Conservation (phyloP, 805 yeast species). For the Scheffersomyces ergatensis region DNA sequence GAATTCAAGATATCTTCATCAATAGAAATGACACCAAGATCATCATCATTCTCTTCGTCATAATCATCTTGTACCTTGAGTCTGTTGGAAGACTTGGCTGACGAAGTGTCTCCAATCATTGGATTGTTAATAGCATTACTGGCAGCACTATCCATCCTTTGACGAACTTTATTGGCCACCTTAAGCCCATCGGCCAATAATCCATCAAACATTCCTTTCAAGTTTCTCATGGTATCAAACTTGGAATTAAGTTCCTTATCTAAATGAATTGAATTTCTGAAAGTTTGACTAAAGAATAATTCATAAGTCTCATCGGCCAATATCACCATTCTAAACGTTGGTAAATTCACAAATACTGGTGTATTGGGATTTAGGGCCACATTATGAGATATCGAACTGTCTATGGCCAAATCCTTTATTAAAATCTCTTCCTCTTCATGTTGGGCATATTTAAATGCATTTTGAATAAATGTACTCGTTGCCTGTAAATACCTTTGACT, state of each 20-base stretch:
- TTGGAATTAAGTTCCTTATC: slow-evolving; percentile 49
- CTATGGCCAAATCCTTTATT: slow-evolving; percentile 35
- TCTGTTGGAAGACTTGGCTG: slow-evolving; percentile 21
- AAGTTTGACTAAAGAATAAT: slow-evolving; percentile 68
- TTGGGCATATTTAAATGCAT: slow-evolving; percentile 88
- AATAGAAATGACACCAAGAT: slow-evolving; percentile 36
- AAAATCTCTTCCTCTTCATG: slow-evolving; percentile 47
- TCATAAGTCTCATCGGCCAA: slow-evolving; percentile 94
- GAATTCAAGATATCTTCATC: slow-evolving; percentile 48
- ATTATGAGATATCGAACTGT: slow-evolving; percentile 53
- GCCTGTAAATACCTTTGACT: slow-evolving; percentile 82
- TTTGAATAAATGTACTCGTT: slow-evolving; percentile 79
- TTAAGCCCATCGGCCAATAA: slow-evolving; percentile 88
- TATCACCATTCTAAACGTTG: slow-evolving; percentile 92
- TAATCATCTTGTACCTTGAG: slow-evolving; percentile 20
- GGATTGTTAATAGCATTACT: slow-evolving; percentile 20
- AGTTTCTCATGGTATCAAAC: slow-evolving; percentile 50
- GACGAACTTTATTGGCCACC: slow-evolving; percentile 85
- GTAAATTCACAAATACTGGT: slow-evolving; percentile 71
- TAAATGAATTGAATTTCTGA: slow-evolving; percentile 67
- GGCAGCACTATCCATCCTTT: slow-evolving; percentile 77
- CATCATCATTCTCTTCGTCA: slow-evolving; percentile 51
- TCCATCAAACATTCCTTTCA: slow-evolving; percentile 88
- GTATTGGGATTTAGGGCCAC: slow-evolving; percentile 79
- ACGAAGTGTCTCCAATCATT: slow-evolving; percentile 24